Evolutionary conservation across 345 rosid genomes (phyloP), one percentile per base, ranked within the genome.

Genomic region (Leavenworthia alabamica): DNA sequence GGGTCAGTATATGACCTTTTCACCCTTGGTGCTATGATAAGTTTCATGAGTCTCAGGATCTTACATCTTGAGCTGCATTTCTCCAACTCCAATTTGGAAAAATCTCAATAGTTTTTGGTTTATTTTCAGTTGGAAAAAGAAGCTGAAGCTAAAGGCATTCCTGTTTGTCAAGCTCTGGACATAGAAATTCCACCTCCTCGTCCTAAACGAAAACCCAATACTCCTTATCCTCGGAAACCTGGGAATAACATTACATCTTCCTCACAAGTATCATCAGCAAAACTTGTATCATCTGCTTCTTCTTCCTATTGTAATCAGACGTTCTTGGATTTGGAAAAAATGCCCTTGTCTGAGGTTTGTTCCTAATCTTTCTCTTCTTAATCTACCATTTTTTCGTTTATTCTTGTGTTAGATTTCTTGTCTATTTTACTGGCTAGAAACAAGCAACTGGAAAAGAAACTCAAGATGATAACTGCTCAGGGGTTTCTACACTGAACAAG

Each of bases 171-270:
- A 79, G 79, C 92, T 70, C 71, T 86, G 40, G 85, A 92, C 74
- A 86, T 92, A 67, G 86, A 86, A 41, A 92, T 92, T 60, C 98
- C 98, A 24, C 96, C 98, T 80, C 98, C 98, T 63, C 95, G 98
- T 49, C 98, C 96, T 16, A 92, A 92, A 73, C 76, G 90, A 68
- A 92, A 92, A 80, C 98, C 98, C 20, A 79, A 79, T 69, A 85
- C 83, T 80, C 98, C 98, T 73, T 92, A 89, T 75, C 96, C 98
- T 67, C 79, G 98, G 27, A 92, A 89, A 77, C 83, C 67, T 3
- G 80, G 89, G 61, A 57, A 64, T 4, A 50, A 56, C 3, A 35
- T 71, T 68, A 55, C 77, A 66, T 64, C 77, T 32, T 41, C 79
- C 43, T 66, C 66, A 9, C 83, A 75, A 19, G 66, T 59, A 17